phyloP scores from a whole-genome alignment of 495 filamentous ascomycete species.

The Trichodelitschia bisporula region DNA sequence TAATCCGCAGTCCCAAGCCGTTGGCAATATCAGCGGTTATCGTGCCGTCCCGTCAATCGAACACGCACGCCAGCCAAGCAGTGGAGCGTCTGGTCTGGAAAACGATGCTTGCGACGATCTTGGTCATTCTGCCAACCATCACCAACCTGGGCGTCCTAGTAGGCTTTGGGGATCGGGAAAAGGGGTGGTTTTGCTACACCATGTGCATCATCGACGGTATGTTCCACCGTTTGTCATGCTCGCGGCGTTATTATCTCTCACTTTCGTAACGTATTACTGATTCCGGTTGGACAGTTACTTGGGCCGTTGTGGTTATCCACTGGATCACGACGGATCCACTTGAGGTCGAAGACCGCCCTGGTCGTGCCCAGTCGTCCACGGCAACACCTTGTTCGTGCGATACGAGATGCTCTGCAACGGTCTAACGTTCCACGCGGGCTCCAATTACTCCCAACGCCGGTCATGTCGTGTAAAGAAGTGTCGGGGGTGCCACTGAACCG shows the following conservation, averaged over 20 bases:
- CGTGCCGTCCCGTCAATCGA: neutral
- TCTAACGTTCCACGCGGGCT: too few relatives aligned
- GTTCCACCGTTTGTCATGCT: constrained; percentile 1
- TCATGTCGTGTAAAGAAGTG: too few relatives aligned
- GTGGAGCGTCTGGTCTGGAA: constrained; percentile 11
- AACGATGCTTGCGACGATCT: constrained; percentile 7
- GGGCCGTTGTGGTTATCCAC: constrained; percentile 12
- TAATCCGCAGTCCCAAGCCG: neutral
- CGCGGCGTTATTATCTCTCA: neutral
- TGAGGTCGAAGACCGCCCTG: constrained; percentile 8
- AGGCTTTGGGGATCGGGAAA: constrained; percentile 10
- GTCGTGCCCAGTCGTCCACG: too few relatives aligned
- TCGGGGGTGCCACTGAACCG: too few relatives aligned
- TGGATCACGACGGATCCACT: constrained; percentile 12
- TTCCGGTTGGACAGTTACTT: constrained; percentile 9
- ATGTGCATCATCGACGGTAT: constrained; percentile 17
- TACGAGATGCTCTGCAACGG: too few relatives aligned
- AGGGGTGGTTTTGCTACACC: constrained; percentile 16
- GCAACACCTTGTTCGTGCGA: too few relatives aligned
- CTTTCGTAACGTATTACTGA: neutral
- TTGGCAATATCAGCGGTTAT: neutral
- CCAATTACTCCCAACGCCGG: too few relatives aligned
- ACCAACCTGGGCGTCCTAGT: constrained; percentile 12
- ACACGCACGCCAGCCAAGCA: neutral
- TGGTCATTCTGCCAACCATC: constrained; percentile 15